Conservation (phyloP, 2,329 filamentous ascomycete genomes). For the Colletotrichum sp. region DNA sequence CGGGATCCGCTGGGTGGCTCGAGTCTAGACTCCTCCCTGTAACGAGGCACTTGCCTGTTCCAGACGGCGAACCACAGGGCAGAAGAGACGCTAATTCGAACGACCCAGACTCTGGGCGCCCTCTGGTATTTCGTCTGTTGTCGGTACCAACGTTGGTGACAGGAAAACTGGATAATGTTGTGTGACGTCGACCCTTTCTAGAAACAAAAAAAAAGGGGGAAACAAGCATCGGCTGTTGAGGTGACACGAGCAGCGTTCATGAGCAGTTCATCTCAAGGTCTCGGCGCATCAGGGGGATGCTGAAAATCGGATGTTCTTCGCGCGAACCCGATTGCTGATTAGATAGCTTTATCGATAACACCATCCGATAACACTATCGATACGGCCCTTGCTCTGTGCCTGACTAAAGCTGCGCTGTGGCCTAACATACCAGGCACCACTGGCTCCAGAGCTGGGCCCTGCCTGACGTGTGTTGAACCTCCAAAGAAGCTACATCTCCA, state of each 20-base stretch:
- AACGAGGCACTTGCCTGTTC: conserved; percentile 8
- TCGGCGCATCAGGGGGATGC: not conserved
- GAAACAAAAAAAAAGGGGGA: not conserved
- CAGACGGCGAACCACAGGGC: not conserved
- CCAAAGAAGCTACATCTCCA: conserved; percentile 22
- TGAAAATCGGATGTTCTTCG: not conserved
- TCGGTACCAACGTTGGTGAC: not conserved
- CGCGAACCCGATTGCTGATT: not conserved
- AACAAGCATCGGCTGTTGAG: not conserved
- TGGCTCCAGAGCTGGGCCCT: not conserved
- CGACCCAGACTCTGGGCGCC: not conserved
- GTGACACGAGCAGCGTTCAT: not conserved
- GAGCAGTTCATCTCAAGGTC: conserved; percentile 1
- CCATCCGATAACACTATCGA: not conserved
- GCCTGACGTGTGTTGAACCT: conserved; percentile 16
- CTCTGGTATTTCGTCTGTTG: not conserved
- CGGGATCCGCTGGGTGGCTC: not conserved
- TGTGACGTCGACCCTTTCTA: not conserved
- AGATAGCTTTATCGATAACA: not conserved
- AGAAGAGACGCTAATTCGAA: conserved; percentile 8
- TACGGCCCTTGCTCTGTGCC: not conserved
- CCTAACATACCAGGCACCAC: not conserved
- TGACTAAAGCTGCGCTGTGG: not conserved
- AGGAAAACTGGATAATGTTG: not conserved
- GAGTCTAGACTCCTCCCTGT: not conserved